Base-by-base conservation (phyloP, 331 rosid species). In the Malus hybrid region DNA sequence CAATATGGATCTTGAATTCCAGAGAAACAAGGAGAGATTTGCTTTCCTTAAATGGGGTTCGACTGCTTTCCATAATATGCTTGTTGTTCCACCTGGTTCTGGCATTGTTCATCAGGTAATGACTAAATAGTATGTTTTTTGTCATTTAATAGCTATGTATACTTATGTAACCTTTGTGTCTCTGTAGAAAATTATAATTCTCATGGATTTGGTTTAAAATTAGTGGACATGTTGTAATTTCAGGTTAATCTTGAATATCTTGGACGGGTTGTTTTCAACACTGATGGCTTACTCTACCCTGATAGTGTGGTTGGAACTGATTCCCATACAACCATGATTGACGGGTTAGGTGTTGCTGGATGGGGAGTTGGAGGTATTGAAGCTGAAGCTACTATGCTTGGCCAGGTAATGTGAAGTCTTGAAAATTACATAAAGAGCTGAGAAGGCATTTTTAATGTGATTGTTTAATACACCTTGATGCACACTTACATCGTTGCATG, bases 331-430 rank as follows among this genome's bases (percentile, higher is more conserved):
- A 90, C 97, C 57, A 93, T 93, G 98, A 93, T 93, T 62, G 98
- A 93, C 56, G 97, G 98, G 67, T 87, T 93, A 77, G 93, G 97
- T 27, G 98, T 90, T 76, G 97, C 98, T 77, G 97, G 98, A 52
- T 93, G 97, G 97, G 95, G 97, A 69, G 97, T 93, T 77, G 97
- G 98, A 66, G 97, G 98, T 76, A 93, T 93, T 74, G 98, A 93
- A 86, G 98, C 95, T 14, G 97, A 93, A 83, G 91, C 97, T 52
- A 79, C 95, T 71, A 90, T 93, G 98, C 98, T 93, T 77, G 95
- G 98, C 46, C 92, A 93, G 95, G 98, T 93, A 84, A 68, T 82
- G 52, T 65, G 34, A 76, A 42, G 52, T 67, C 65, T 68, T 72
- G 70, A 66, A 36, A 66, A 70, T 66, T 59, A 32, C 46, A 28